A percentile compares a stretch with the other conserved stretches of the same genome.
Evolutionary conservation across 768 basidiomycete genomes (phyloP).

Genomic region (Suillus paluster): DNA sequence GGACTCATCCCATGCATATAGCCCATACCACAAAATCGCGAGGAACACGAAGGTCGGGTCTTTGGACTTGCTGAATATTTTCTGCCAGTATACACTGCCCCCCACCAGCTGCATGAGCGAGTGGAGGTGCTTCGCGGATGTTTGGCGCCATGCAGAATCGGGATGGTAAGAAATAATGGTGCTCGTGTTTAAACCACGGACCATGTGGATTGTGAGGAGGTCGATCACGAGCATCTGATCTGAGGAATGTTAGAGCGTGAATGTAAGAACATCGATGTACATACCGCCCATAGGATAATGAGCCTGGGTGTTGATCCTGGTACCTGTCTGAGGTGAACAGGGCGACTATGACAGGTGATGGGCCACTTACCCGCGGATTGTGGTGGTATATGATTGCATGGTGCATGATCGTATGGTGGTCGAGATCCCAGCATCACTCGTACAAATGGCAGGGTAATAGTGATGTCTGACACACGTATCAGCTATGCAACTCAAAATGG

Average conservation of each 20-base stretch:
- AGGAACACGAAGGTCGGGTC: constrained; percentile 56
- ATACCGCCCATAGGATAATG: constrained; percentile 2
- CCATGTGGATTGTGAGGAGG: constrained; percentile 8
- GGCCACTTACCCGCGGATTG: not conserved
- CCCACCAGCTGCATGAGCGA: constrained; percentile 10
- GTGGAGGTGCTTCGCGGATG: constrained; percentile 12
- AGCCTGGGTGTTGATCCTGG: not conserved
- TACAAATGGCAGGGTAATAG: constrained; percentile 6
- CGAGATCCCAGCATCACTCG: not conserved
- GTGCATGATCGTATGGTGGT: constrained; percentile 13
- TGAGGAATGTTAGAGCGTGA: not conserved
- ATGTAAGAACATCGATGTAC: not conserved
- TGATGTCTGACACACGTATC: constrained; percentile 4
- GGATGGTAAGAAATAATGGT: constrained; percentile 8
- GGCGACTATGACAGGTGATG: not conserved
- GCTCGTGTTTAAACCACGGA: not conserved
- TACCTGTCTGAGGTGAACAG: not conserved
- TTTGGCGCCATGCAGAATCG: constrained; percentile 1
- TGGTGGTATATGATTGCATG: too few relatives aligned
- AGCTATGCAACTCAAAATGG: constrained; percentile 13
- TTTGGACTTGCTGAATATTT: constrained; percentile 19
- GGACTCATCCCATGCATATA: constrained; percentile 60
- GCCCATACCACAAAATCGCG: constrained; percentile 51
- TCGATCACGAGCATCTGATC: constrained; percentile 4
- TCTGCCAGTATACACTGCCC: constrained; percentile 23